Conservation (phyloP, 2,329 filamentous ascomycete genomes). For the Fusarium sp. region DNA sequence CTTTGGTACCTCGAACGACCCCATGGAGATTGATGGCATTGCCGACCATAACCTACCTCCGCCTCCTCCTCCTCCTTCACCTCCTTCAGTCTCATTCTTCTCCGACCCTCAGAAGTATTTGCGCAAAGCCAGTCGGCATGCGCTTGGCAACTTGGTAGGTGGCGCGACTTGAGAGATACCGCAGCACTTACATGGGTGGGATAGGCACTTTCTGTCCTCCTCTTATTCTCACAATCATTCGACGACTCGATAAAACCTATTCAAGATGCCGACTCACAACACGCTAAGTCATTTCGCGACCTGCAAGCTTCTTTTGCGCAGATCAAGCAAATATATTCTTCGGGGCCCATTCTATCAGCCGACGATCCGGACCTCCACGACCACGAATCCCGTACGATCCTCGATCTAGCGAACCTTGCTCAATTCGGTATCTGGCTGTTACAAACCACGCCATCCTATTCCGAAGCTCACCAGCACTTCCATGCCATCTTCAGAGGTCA, state of each 20-base stretch:
- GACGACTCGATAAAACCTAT: constrained; percentile 48
- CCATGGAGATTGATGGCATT: constrained; percentile 47
- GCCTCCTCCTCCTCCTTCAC: constrained; percentile 38
- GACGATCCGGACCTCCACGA: constrained; percentile 47
- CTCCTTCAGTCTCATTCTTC: constrained; percentile 44
- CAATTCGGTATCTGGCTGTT: constrained; percentile 54
- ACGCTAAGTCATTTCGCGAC: constrained; percentile 44
- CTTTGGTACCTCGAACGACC: constrained; percentile 44
- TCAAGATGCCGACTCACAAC: constrained; percentile 45
- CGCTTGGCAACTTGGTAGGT: constrained; percentile 53
- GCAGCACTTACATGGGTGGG: constrained; percentile 21
- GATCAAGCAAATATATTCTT: constrained; percentile 46
- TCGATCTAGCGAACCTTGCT: constrained; percentile 60
- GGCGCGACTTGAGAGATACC: constrained; percentile 9
- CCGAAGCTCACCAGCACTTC: constrained; percentile 56
- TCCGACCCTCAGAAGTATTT: constrained; percentile 50
- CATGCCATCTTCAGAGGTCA: constrained; percentile 55
- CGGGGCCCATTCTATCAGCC: constrained; percentile 45
- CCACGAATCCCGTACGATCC: constrained; percentile 45
- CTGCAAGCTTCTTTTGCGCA: constrained; percentile 46
- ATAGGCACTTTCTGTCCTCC: constrained; percentile 51
- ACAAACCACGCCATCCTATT: constrained; percentile 49
- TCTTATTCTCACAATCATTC: constrained; percentile 50
- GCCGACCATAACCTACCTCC: constrained; percentile 39
- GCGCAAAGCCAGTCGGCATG: constrained; percentile 48